phyloP scores from a whole-genome alignment of 2,329 filamentous ascomycete genomes.

The Aureobasidium lini region DNA sequence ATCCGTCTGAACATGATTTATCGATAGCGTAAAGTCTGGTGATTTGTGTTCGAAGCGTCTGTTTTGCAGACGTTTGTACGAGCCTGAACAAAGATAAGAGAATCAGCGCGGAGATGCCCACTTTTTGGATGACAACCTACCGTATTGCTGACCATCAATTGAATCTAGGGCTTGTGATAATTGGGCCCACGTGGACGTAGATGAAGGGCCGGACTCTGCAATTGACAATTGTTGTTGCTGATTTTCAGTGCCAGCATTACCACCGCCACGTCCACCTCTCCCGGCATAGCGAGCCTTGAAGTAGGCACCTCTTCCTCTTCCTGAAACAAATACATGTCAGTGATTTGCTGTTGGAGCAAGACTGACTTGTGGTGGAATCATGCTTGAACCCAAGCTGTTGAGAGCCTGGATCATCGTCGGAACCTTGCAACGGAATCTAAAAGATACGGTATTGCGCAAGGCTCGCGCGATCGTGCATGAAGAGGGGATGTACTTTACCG shows the following conservation, averaged over 20 bases:
- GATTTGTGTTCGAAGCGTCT: slow-evolving; percentile 22
- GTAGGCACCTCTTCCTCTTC: slow-evolving; percentile 25
- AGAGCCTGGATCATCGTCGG: slow-evolving; percentile 8
- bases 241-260: not conserved
- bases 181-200: not conserved
- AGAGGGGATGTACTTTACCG: not conserved
- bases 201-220: not conserved
- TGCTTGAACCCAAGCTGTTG: slow-evolving; percentile 1
- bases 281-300: slow-evolving; percentile 24
- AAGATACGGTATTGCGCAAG: not conserved
- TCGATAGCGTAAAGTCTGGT: slow-evolving; percentile 22
- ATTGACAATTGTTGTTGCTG: not conserved
- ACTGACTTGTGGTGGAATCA: not conserved
- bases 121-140: slow-evolving; percentile 17
- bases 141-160: slow-evolving; percentile 26
- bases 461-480: slow-evolving; percentile 1
- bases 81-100: slow-evolving; percentile 18
- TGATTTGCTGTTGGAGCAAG: slow-evolving; percentile 11
- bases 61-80: slow-evolving; percentile 24
- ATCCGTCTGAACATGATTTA: slow-evolving; percentile 29
- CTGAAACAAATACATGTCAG: slow-evolving; percentile 10
- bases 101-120: not conserved
- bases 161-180: slow-evolving; percentile 2
- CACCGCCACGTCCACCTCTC: not conserved
- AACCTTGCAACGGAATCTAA: slow-evolving; percentile 6